Percentiles rank a stretch among this genome's conserved stretches.
Conservation (phyloP, 176 grass and related monocot species). For the Aegilops tauschii region DNA sequence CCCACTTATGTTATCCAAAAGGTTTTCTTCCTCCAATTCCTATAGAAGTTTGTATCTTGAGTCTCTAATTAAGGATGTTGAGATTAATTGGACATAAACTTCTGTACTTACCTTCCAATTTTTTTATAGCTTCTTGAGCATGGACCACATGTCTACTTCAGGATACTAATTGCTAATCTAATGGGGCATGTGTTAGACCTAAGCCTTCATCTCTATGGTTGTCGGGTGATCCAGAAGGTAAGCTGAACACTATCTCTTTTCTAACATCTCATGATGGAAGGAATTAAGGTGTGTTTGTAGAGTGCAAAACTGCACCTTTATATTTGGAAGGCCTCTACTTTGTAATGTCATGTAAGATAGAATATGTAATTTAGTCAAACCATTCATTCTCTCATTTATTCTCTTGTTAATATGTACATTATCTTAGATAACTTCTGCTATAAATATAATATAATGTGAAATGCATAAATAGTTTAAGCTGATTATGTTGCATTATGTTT, state of each 20-base stretch:
- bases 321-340: neutral
- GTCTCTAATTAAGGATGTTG: neutral
- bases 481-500: neutral
- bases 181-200: constrained; percentile 29
- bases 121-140: constrained; percentile 50
- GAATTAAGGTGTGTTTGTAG: neutral
- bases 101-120: neutral
- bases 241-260: neutral
- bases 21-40: constrained; percentile 24
- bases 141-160: constrained; percentile 26
- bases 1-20: constrained; percentile 55
- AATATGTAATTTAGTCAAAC: neutral
- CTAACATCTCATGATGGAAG: neutral
- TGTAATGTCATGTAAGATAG: neutral
- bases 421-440: neutral
- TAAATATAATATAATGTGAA: neutral
- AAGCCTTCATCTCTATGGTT: constrained; percentile 38
- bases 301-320: neutral
- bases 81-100: neutral
- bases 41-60: neutral
- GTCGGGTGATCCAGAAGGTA: constrained; percentile 61
- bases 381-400: neutral
- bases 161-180: constrained; percentile 35
- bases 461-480: neutral
- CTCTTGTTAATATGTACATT: neutral